These are phyloP conservation scores for Cyberlindnera amylophila DNA, from an alignment of 805 yeast species.

Conservation along the genomic window DNA sequence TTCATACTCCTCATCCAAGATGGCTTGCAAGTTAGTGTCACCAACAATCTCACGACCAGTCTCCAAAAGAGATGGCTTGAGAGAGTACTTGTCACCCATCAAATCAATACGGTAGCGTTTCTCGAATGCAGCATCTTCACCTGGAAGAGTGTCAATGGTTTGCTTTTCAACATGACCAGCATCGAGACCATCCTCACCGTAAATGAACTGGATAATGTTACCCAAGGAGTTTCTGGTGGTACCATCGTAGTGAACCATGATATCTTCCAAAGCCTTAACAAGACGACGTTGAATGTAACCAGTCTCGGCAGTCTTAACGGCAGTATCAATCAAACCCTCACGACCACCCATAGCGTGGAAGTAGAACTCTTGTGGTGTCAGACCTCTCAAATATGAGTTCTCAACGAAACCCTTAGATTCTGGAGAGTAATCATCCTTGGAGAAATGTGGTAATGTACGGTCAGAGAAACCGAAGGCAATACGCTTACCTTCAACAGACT, in stretches of 20 bases:
- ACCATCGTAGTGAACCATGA: conserved; percentile 97
- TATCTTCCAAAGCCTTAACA: conserved; percentile 94
- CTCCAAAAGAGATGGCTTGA: conserved; percentile 74
- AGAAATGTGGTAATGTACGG: conserved; percentile 95
- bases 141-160: conserved; percentile 92
- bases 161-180: conserved; percentile 98
- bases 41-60: conserved; percentile 90
- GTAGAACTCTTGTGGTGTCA: conserved; percentile 97
- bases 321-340: conserved; percentile 99
- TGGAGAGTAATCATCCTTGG: conserved; percentile 97
- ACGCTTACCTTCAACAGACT: conserved; percentile 99
- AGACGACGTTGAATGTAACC: conserved; percentile 98
- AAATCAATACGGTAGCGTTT: conserved; percentile 82
- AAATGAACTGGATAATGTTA: conserved; percentile 90
- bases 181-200: conserved; percentile 99
- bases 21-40: conserved; percentile 75
- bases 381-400: conserved; percentile 93
- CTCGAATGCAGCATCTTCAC: conserved; percentile 80
- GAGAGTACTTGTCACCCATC: conserved; percentile 59
- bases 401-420: conserved; percentile 98
- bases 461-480: conserved; percentile 96
- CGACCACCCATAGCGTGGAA: conserved; percentile 99
- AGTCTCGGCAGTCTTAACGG: conserved; percentile 98
- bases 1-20: conserved; percentile 78
- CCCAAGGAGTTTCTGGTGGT: conserved; percentile 97